Conservation (phyloP, 192 early-diverging fungal species). For the Spizellomyces punctatus region DNA sequence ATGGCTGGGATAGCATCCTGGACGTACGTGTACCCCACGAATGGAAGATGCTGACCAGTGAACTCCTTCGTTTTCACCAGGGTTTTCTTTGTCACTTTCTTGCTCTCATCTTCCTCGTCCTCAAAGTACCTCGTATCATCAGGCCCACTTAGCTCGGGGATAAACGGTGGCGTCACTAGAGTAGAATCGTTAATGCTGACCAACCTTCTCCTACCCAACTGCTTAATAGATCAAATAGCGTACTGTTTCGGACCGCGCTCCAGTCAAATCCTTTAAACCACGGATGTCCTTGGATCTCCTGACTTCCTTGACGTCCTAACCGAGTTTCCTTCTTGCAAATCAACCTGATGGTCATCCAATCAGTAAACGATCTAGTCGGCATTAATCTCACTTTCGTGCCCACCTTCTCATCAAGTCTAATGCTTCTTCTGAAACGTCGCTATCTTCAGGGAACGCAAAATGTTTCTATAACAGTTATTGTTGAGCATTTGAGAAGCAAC, state of each 20-base stretch:
- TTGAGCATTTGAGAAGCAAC: neutral
- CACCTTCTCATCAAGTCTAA: slow-evolving; percentile 70
- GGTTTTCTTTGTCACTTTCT: slow-evolving; percentile 45
- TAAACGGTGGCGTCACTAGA: slow-evolving; percentile 72
- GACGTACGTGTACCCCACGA: slow-evolving; percentile 83
- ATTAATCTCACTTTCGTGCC: neutral
- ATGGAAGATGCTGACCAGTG: slow-evolving; percentile 78
- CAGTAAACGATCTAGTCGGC: neutral
- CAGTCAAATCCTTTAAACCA: slow-evolving; percentile 55
- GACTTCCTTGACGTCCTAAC: slow-evolving; percentile 55
- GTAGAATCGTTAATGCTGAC: neutral
- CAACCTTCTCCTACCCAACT: too few relatives aligned
- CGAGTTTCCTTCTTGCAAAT: slow-evolving; percentile 73
- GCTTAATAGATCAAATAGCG: neutral
- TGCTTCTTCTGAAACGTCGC: slow-evolving; percentile 59
- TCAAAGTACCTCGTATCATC: slow-evolving; percentile 91
- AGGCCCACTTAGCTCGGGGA: slow-evolving; percentile 81
- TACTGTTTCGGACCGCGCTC: slow-evolving; percentile 44
- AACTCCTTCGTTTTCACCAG: slow-evolving; percentile 55
- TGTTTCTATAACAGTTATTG: slow-evolving; percentile 47
- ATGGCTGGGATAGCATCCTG: slow-evolving; percentile 40
- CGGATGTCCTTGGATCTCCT: slow-evolving; percentile 46
- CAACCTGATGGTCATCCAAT: slow-evolving; percentile 46
- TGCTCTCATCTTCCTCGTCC: slow-evolving; percentile 71
- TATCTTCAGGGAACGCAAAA: slow-evolving; percentile 68